Conservation (phyloP, 208 protist genomes). For the Trypanosoma boissoni region DNA sequence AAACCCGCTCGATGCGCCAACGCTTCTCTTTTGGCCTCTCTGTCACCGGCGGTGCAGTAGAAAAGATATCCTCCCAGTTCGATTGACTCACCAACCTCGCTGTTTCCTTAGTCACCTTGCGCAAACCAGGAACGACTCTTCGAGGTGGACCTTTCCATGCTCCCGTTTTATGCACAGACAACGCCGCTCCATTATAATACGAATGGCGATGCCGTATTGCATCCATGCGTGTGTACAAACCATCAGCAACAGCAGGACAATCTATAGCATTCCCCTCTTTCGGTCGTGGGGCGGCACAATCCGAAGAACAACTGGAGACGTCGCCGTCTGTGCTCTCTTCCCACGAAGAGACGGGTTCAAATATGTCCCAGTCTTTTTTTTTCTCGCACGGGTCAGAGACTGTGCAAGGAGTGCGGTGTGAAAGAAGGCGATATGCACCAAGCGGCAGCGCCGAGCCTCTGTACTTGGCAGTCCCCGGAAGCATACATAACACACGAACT, state of each 20-base stretch:
- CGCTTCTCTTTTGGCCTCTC: too few species aligned
- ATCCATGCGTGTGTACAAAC: conserved; percentile 12
- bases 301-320: neutral
- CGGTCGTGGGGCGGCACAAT: neutral
- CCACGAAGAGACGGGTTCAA: conserved; percentile 27
- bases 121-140: too few species aligned
- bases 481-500: conserved; percentile 10
- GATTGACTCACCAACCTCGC: too few species aligned
- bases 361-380: neutral
- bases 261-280: neutral
- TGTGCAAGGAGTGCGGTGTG: neutral
- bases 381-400: too few species aligned
- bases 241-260: neutral
- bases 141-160: too few species aligned
- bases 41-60: too few species aligned
- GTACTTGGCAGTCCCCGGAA: neutral
- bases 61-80: too few species aligned
- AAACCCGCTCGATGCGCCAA: too few species aligned
- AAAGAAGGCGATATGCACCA: neutral
- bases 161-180: too few species aligned
- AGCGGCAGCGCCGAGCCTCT: conserved; percentile 5
- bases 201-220: neutral
- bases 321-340: conserved; percentile 1
- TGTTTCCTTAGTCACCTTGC: too few species aligned
- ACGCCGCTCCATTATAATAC: too few species aligned